Conservation (phyloP, 768 basidiomycete species). For the Scleroderma citrinum region DNA sequence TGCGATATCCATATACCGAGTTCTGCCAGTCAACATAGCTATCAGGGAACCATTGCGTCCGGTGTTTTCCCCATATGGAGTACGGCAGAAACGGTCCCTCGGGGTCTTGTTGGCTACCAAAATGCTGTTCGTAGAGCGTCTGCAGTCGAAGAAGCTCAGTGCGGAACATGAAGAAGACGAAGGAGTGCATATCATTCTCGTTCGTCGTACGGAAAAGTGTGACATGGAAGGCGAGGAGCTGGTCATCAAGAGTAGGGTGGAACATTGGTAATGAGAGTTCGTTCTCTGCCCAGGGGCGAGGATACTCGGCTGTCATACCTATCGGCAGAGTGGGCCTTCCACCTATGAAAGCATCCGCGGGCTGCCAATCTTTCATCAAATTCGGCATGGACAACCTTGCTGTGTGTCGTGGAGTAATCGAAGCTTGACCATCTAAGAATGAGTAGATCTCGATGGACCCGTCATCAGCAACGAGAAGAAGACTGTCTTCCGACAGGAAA, state of each 20-base stretch:
- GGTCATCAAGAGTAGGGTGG: conserved; percentile 42
- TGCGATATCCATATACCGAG: conserved; percentile 45
- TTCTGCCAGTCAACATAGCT: conserved; percentile 52
- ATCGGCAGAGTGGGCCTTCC: conserved; percentile 43
- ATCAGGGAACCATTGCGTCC: conserved; percentile 51
- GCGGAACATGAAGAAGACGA: conserved; percentile 46
- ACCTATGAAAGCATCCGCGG: conserved; percentile 52
- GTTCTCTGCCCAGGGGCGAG: not conserved
- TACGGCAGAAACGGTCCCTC: conserved; percentile 31
- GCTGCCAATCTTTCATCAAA: conserved; percentile 39
- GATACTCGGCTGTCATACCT: not conserved
- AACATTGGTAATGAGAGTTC: conserved; percentile 2
- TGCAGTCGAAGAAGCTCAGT: conserved; percentile 32
- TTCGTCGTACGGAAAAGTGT: conserved; percentile 39
- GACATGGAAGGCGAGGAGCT: conserved; percentile 45
- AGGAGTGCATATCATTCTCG: conserved; percentile 37
- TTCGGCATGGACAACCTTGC: conserved; percentile 39
- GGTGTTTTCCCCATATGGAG: conserved; percentile 46
- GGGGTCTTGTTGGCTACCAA: not conserved
- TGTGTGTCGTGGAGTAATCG: conserved; percentile 25
- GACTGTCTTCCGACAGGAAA: conserved; percentile 39
- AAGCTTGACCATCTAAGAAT: conserved; percentile 28
- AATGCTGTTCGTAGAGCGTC: not conserved
- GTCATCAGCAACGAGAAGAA: conserved; percentile 42
- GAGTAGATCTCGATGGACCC: conserved; percentile 46